Base-by-base conservation (phyloP, 371 early-diverging fungal species). In the Zychaea mexicana region DNA sequence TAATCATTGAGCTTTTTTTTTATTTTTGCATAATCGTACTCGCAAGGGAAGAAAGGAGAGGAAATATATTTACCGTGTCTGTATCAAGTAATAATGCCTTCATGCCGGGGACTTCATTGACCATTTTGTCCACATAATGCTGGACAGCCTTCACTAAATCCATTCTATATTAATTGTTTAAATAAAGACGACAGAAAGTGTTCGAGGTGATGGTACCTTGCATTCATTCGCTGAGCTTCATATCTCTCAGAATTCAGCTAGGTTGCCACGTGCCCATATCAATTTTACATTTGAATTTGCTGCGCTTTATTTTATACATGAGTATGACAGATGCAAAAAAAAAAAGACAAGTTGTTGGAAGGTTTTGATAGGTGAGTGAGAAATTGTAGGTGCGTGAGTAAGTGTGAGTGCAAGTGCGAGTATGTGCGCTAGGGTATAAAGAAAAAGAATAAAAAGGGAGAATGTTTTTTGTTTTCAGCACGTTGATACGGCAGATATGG, bases 81-180 rank as follows among this genome's bases (percentile, higher is more conserved):
- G 80, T 78, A 78, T 98, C 98, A 27, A 98, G 84, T 33, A 98
- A 82, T 13, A 98, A 82, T 27, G 96, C 94, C 76, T 98, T 98
- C 97, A 98, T 97, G 26, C 98, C 98, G 53, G 88, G 74, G 26
- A 93, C 94, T 53, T 95, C 93, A 38, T 84, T 72, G 38, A 95
- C 80, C 91, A 98, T 96, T 78, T 94, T 95, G 66, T 90, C 88
- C 52, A 95, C 85, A 82, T 98, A 98, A 71, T 85, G 85, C 81
- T 97, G 94, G 22, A 91, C 78, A 3, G 93, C 88, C 64, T 89
- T 86, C 30, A 93, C 81, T 42, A 89, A 80, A 70, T 93, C 90
- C 95, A 94, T 92, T 55, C 7, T 7, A 15, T 36, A 36, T 36
- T 36, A 36, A 36, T 36, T 36, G 38, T 36, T 9, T 9, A 9